Evolutionary conservation across 768 basidiomycete genomes (phyloP).

Genomic region (Termitomyces sp.): DNA sequence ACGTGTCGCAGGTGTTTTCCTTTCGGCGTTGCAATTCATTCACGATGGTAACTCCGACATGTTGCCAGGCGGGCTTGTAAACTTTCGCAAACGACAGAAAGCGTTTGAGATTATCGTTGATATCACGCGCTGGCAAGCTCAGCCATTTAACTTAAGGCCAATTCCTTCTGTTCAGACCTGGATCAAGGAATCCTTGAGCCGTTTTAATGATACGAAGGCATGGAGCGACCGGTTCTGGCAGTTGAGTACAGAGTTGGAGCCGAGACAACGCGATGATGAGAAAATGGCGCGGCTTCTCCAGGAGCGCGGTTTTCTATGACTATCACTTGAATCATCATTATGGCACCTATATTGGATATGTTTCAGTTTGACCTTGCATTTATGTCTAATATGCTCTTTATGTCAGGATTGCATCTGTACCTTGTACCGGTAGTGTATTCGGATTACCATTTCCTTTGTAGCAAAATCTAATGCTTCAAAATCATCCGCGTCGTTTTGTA

Average conservation of each 20-base stretch:
- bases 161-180: conserved; percentile 64
- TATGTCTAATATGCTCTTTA: neutral
- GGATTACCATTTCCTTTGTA: neutral
- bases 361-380: too few relatives aligned
- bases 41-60: conserved; percentile 92
- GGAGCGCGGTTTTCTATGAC: conserved; percentile 79
- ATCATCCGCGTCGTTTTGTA: neutral
- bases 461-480: neutral
- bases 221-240: conserved; percentile 79
- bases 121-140: conserved; percentile 92
- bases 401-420: neutral
- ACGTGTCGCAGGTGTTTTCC: conserved; percentile 71
- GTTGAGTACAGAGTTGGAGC: conserved; percentile 81
- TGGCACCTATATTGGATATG: neutral
- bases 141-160: conserved; percentile 77
- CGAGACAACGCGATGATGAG: conserved; percentile 92
- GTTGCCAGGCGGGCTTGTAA: conserved; percentile 76
- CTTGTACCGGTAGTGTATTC: neutral
- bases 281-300: conserved; percentile 89
- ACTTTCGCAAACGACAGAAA: conserved; percentile 93
- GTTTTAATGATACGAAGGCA: conserved; percentile 61
- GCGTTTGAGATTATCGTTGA: conserved; percentile 93
- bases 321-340: neutral
- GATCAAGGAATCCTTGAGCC: conserved; percentile 72
- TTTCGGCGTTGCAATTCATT: conserved; percentile 92